Base-by-base conservation (phyloP, 139 green algal species). In the Diplosphaera chodatii region DNA sequence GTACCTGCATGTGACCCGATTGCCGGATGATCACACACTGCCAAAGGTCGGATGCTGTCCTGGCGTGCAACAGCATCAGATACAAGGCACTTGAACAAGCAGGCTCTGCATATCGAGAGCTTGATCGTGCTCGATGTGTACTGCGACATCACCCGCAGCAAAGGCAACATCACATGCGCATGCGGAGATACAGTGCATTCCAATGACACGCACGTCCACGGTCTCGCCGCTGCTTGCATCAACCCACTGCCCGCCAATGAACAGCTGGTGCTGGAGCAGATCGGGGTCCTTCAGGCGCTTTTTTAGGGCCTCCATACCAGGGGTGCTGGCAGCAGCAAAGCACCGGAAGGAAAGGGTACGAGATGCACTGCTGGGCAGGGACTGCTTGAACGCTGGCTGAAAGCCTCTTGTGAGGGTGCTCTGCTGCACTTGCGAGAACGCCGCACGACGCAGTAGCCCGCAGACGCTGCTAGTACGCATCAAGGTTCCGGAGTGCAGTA, bases 1-100 rank as follows among this genome's bases (percentile, higher is more conserved):
- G 32, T 2, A 96, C 91, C 87, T 94, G 79, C 1, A 40, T 66
- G n/a, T n/a, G n/a, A n/a, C n/a, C n/a, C n/a, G n/a, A n/a, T n/a
- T n/a, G n/a, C n/a, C n/a, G 37, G 37, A 48, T 10, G 37, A 48
- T 48, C 6, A 6, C 22, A 4, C 55, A 63, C 22, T n/a, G 55
- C n/a, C n/a, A n/a, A n/a, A n/a, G n/a, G n/a, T n/a, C n/a, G n/a
- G n/a, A n/a, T n/a, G n/a, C n/a, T n/a, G n/a, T n/a, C n/a, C n/a
- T n/a, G n/a, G n/a, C n/a, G n/a, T n/a, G n/a, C n/a, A n/a, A n/a
- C n/a, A n/a, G n/a, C n/a, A n/a, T n/a, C n/a, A n/a, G n/a, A n/a
- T n/a, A n/a, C n/a, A n/a, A n/a, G n/a, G n/a, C n/a, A n/a, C n/a
- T n/a, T n/a, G n/a, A n/a, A n/a, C n/a, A n/a, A n/a, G n/a, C n/a